These are phyloP conservation scores for Lomentospora prolificans DNA, from an alignment of 2,329 filamentous ascomycete species.

Conservation along the genomic window DNA sequence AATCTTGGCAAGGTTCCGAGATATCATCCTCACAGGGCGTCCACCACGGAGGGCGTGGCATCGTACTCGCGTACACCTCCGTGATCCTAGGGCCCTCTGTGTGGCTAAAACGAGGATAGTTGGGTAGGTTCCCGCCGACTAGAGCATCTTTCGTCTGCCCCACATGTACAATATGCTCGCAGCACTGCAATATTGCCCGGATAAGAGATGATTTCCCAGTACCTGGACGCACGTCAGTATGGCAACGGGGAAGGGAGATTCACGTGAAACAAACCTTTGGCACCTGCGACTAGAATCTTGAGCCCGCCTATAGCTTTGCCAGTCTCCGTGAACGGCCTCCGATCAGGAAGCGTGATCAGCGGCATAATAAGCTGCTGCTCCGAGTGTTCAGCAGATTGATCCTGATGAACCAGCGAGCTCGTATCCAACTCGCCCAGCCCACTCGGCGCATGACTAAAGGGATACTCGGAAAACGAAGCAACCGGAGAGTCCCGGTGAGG, in stretches of 20 bases:
- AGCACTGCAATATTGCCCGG: slow-evolving; percentile 75
- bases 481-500: slow-evolving; percentile 43
- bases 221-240: slow-evolving; percentile 33
- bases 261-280: slow-evolving; percentile 18
- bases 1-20: slow-evolving; percentile 36
- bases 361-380: slow-evolving; percentile 93
- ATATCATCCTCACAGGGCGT: slow-evolving; percentile 54
- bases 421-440: slow-evolving; percentile 23
- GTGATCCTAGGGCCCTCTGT: slow-evolving; percentile 29
- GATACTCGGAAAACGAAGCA: slow-evolving; percentile 34
- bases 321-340: slow-evolving; percentile 79
- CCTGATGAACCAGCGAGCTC: neutral
- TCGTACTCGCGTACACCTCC: slow-evolving; percentile 71
- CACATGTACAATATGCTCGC: slow-evolving; percentile 88
- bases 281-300: slow-evolving; percentile 80
- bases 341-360: slow-evolving; percentile 80
- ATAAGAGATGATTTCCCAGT: slow-evolving; percentile 86
- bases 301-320: slow-evolving; percentile 77
- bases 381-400: slow-evolving; percentile 15
- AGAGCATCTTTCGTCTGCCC: slow-evolving; percentile 40
- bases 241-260: neutral
- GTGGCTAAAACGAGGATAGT: slow-evolving; percentile 7
- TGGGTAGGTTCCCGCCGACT: slow-evolving; percentile 7
- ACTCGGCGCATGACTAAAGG: slow-evolving; percentile 6
- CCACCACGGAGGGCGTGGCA: slow-evolving; percentile 85